Evolutionary conservation across 306 rosid species (phyloP).

Genomic region (Malus asiatica): DNA sequence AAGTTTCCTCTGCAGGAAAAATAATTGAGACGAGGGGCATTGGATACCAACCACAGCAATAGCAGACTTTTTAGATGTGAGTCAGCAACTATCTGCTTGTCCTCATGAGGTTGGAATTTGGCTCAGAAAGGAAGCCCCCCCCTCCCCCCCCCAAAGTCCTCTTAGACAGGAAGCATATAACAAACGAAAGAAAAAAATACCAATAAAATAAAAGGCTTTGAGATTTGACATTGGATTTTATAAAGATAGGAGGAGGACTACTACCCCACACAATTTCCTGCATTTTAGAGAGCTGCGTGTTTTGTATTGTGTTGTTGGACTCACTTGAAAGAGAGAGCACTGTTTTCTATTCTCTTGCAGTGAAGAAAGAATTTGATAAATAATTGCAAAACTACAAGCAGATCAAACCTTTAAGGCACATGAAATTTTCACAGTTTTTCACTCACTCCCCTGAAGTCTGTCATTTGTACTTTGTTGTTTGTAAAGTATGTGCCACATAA

Average conservation of each 20-base stretch:
- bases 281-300: constrained; percentile 21
- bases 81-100: constrained; percentile 28
- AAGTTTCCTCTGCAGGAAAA: constrained; percentile 10
- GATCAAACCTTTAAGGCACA: constrained; percentile 33
- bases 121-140: constrained; percentile 41
- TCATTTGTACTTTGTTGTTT: constrained; percentile 50
- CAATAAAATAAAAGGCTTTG: constrained; percentile 18
- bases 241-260: background rate
- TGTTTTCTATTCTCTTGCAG: constrained; percentile 44
- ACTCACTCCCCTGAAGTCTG: constrained; percentile 38
- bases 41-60: constrained; percentile 39
- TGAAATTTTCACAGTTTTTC: constrained; percentile 18
- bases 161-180: constrained; percentile 41
- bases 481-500: constrained; percentile 49
- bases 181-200: constrained; percentile 21
- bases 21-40: constrained; percentile 9
- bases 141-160: constrained; percentile 1
- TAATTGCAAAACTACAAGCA: constrained; percentile 72
- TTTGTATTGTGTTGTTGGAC: constrained; percentile 68
- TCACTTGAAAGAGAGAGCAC: constrained; percentile 26
- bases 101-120: constrained; percentile 47
- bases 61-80: constrained; percentile 6
- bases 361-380: constrained; percentile 37
- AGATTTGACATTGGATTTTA: constrained; percentile 46
- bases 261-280: constrained; percentile 27